A percentile compares a stretch with the other conserved stretches of the same genome.
phyloP scores from a whole-genome alignment of 106 monocot species.

The Acorus calamus region DNA sequence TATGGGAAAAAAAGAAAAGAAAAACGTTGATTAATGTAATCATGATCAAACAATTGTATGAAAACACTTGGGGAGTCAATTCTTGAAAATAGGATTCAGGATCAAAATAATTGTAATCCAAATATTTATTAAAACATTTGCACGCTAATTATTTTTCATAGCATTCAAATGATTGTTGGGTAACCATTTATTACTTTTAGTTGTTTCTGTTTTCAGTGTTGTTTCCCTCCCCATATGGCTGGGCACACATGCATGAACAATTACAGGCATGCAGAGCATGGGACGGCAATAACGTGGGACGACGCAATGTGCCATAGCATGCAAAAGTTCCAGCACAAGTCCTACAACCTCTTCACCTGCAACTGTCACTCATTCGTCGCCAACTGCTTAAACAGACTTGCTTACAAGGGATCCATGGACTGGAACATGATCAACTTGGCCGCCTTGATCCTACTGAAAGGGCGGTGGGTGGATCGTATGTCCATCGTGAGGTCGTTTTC shows the following conservation, averaged over 20 bases:
- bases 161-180: not conserved
- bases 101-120: too few relatives aligned
- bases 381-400: slow-evolving; percentile 58
- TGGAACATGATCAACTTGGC: slow-evolving; percentile 60
- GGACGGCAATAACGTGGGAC: slow-evolving; percentile 65
- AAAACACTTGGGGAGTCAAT: too few relatives aligned
- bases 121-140: too few relatives aligned
- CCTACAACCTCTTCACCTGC: slow-evolving; percentile 79
- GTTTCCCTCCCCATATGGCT: slow-evolving; percentile 21
- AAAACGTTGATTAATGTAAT: too few relatives aligned
- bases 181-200: not conserved
- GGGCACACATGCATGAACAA: slow-evolving; percentile 41
- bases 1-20: too few relatives aligned
- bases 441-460: slow-evolving; percentile 36
- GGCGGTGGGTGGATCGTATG: slow-evolving; percentile 47
- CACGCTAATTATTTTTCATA: too few relatives aligned
- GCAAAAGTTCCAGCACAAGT: slow-evolving; percentile 59
- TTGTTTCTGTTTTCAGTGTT: slow-evolving; percentile 12
- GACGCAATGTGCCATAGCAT: slow-evolving; percentile 38
- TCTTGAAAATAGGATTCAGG: too few relatives aligned
- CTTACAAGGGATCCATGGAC: slow-evolving; percentile 30
- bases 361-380: slow-evolving; percentile 73
- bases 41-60: too few relatives aligned
- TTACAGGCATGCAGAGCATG: slow-evolving; percentile 48
- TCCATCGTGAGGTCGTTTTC: slow-evolving; percentile 47